Base-by-base conservation (phyloP, 495 filamentous ascomycete genomes). In the Podospora pseudoanserina region DNA sequence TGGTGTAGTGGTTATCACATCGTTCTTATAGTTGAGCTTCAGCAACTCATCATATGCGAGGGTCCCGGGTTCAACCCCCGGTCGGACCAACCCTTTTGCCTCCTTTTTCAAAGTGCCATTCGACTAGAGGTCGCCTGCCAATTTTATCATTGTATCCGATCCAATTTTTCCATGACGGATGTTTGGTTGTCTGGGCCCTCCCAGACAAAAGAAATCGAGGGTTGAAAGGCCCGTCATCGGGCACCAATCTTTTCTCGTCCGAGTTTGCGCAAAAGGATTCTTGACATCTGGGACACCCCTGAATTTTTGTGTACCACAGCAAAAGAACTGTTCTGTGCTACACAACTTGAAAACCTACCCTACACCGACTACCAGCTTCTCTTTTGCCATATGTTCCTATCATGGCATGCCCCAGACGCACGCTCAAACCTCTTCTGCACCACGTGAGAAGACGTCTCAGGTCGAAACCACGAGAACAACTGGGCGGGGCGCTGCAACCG, bases 1-100 rank as follows among this genome's bases (percentile, higher is more conserved):
- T 64, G 63, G 63, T 64, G 63, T 64, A 64, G 63, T 64, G 63
- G 63, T 49, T 64, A 64, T 64, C 63, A 64, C 63, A 64, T 64
- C 63, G 63, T 64, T 64, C 63, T 64, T 64, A 64, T 64, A 64
- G 30, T 49, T 64, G 63, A 64, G 63, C 26, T 49, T 53, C 49
- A 49, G 16, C 20, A 49, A 26, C 63, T 64, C 63, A 49, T 64
- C 39, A 64, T 64, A 64, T 64, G 63, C 63, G 63, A 64, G 63
- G 63, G 63, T 64, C 23, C 4, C 49, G 63, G 62, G 44, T 62
- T 68, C 62, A 68, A 39, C 26, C 65, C 56, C 65, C 68, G 18
- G 18, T 67, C 54, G 61, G 56, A 55, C 61, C 57, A 56, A n/a
- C 23, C 55, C 55, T 26, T 58, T 58, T 58, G 7, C 7, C 15